phyloP scores from a whole-genome alignment of 2,329 filamentous ascomycete genomes.

The Aspergillaceae sp. region DNA sequence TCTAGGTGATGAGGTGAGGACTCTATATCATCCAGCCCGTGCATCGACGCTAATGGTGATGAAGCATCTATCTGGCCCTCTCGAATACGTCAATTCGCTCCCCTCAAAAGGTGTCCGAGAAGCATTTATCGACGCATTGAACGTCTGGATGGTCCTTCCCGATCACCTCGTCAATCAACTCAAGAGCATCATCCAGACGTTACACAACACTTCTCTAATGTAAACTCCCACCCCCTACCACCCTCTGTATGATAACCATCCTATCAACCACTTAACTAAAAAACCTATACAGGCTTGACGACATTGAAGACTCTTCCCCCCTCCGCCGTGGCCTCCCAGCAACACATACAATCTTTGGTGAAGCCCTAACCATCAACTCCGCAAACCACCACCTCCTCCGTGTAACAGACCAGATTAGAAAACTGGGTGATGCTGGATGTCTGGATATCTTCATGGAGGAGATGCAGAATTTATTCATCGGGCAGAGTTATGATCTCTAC shows the following conservation, averaged over 20 bases:
- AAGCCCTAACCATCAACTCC: conserved; percentile 39
- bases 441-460: conserved; percentile 30
- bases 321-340: conserved; percentile 37
- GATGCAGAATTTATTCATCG: conserved; percentile 30
- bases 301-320: conserved; percentile 37
- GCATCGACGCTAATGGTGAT: not conserved
- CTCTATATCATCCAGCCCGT: not conserved
- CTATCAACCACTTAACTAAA: not conserved
- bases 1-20: not conserved
- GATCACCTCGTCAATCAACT: conserved; percentile 24
- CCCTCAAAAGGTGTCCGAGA: conserved; percentile 32
- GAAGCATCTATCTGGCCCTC: conserved; percentile 10
- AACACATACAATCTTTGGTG: conserved; percentile 37
- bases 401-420: conserved; percentile 24
- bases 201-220: conserved; percentile 35
- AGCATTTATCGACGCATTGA: conserved; percentile 31
- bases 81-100: conserved; percentile 25
- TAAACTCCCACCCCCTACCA: conserved; percentile 3
- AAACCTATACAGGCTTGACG: conserved; percentile 28
- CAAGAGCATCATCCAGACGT: conserved; percentile 25
- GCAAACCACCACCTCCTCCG: conserved; percentile 38
- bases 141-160: conserved; percentile 30
- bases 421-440: conserved; percentile 14
- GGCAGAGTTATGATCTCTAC: conserved; percentile 35
- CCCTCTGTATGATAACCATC: not conserved